Evolutionary conservation across 2,329 filamentous ascomycete species (phyloP), one percentile per base, ranked within the genome.

Genomic region (Trichoderma koningiopsis): DNA sequence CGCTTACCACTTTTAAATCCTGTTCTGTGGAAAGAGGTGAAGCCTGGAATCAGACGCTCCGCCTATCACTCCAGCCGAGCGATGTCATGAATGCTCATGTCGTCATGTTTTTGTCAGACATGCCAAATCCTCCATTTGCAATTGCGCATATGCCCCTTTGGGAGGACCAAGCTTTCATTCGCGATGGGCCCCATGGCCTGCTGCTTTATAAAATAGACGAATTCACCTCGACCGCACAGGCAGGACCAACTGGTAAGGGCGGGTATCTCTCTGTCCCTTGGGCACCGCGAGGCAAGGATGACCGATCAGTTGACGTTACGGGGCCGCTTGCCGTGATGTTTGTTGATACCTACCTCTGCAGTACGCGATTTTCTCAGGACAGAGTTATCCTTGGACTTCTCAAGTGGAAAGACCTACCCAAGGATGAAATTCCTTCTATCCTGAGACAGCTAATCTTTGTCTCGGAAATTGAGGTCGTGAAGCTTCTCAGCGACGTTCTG

Each of bases 381-480:
- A 91, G 94, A 68, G 88, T 91, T 19, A 87, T 99, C 13, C 83
- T 97, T 22, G 92, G 93, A 19, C 83, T 99, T 31, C 81, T 98
- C 40, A 92, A 91, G 74, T 98, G 96, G 96, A 93, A 89, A 76
- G 91, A 95, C 14, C 86, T 90, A 52, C 85, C 90, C 0, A 86
- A 89, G 57, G 89, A 90, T 33, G 89, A 94, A 43, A 84, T 98
- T 1, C 85, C 92, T 0, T 85, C 89, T 29, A 83, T 97, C 0
- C 82, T 99, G 53, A 91, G 92, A 77, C 90, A 94, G 73, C 88
- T 98, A 60, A 90, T 94, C 24, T 98, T 98, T 73, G 94, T 99
- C 0, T 92, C 96, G 0, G 96, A 99, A 78, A 97, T 98, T 68
- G 96, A 99, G 80, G 92, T 99, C 40, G 96, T 99, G 71, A 99